Conservation (phyloP, 306 rosid species). For the Carpinus fangiana region DNA sequence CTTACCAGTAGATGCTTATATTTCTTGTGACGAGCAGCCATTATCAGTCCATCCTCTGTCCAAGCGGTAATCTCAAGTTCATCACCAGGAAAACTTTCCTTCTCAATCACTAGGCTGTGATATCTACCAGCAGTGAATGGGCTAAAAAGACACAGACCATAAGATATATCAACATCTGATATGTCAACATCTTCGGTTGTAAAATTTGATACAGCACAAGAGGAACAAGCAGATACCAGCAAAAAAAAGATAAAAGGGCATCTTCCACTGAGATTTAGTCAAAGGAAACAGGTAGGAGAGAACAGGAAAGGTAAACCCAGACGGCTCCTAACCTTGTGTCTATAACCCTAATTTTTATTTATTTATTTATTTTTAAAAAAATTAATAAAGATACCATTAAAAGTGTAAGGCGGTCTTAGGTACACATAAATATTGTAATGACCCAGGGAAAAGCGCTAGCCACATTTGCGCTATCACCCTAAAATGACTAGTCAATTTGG, state of each 20-base stretch:
- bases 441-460: no score
- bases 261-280: not conserved
- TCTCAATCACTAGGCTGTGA: conserved; percentile 93
- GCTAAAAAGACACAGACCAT: conserved; percentile 40
- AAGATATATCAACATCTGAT: not conserved
- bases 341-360: not conserved
- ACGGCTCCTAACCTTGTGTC: not conserved
- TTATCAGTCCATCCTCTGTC: conserved; percentile 92
- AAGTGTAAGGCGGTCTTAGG: no score
- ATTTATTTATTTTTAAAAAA: no score
- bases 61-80: conserved; percentile 90
- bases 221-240: not conserved
- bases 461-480: no score
- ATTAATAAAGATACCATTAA: no score
- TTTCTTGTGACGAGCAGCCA: conserved; percentile 93
- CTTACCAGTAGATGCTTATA: conserved; percentile 75
- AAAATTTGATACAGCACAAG: not conserved
- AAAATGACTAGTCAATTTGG: no score
- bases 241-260: not conserved
- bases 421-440: no score
- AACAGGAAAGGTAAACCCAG: not conserved
- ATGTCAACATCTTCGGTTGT: not conserved
- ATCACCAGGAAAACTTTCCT: conserved; percentile 79
- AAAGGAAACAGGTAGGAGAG: not conserved
- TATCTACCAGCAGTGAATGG: conserved; percentile 94